A percentile compares a stretch with the other conserved stretches of the same genome.
Conservation (phyloP, 2,329 filamentous ascomycete genomes). For the Aspergillus calidoustus region DNA sequence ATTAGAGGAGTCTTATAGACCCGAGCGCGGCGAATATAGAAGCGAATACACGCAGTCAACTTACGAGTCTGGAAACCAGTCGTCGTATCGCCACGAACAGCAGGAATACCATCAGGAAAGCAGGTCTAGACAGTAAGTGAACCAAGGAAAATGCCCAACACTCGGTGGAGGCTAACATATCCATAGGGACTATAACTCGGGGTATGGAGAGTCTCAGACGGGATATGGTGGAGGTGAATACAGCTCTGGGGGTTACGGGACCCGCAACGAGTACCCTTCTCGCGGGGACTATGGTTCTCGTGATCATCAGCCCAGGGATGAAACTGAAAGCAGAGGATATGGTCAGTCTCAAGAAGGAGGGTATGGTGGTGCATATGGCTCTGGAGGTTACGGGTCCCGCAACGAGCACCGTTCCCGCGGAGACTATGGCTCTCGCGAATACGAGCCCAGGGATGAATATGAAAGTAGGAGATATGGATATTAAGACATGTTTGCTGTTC, state of each 20-base stretch:
- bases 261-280: conserved; percentile 6
- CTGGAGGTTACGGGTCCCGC: not conserved
- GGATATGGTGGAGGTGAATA: conserved; percentile 22
- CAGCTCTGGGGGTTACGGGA: conserved; percentile 8
- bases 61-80: conserved; percentile 25
- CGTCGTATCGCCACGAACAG: conserved; percentile 21
- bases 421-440: conserved; percentile 5
- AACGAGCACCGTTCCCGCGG: not conserved
- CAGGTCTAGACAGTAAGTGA: conserved; percentile 30
- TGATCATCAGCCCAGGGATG: not conserved
- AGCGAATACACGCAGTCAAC: conserved; percentile 18
- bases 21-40: conserved; percentile 12
- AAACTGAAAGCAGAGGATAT: no score
- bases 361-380: no score
- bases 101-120: conserved; percentile 19
- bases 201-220: conserved; percentile 29
- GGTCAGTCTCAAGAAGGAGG: no score
- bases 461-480: conserved; percentile 28
- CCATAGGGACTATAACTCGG: conserved; percentile 25
- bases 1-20: conserved; percentile 8
- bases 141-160: not conserved
- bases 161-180: conserved; percentile 18
- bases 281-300: not conserved
- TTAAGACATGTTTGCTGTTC: conserved; percentile 7
- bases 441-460: not conserved